Evolutionary conservation across 139 green algal genomes (phyloP), one percentile per base, ranked within the genome.

Genomic region (Chlamydomonas incerta): DNA sequence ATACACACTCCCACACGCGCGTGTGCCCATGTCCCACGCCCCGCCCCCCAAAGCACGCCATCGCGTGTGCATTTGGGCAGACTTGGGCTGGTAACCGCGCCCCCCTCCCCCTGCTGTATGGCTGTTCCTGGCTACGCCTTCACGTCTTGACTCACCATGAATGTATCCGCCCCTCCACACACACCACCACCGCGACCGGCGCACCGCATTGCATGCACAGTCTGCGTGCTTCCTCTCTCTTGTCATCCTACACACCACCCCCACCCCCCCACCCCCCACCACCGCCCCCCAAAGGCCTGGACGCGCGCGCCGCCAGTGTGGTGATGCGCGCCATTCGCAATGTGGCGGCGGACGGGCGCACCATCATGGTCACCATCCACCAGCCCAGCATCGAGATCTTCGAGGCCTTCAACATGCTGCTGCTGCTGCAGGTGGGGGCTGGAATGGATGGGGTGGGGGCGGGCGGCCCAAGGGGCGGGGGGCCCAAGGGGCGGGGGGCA

Each of bases 351-450:
- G 23, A 66, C 23, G 55, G 55, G 20, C 55, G 55, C 21, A 62
- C 55, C 55, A 62, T 62, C 55, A 24, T 62, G 20, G 55, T 62
- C 20, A 62, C 55, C 55, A 62, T 62, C 55, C 55, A 62, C 55
- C 55, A 66, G 60, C 60, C 60, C 60, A 31, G 24, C 60, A 66
- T 66, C 28, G 60, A 66, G 60, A 66, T 66, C 60, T 66, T 66
- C 21, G 63, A 93, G 84, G 80, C 90, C 2, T 96, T 96, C 82
- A 91, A 96, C 71, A 81, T 76, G n/a, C 89, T 98, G 70, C 80
- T 96, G 75, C 89, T 97, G 58, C 74, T 97, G 26, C 89, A 94
- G 79, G 75, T 70, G 63, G n/a, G 68, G 68, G 41, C 23, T 6
- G 2, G 65, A 23, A 2, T 41, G 68, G 29, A 34, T 17, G 24